These are phyloP conservation scores for Byssothecium circinans DNA, from an alignment of 2,329 filamentous ascomycete species.

Conservation along the genomic window DNA sequence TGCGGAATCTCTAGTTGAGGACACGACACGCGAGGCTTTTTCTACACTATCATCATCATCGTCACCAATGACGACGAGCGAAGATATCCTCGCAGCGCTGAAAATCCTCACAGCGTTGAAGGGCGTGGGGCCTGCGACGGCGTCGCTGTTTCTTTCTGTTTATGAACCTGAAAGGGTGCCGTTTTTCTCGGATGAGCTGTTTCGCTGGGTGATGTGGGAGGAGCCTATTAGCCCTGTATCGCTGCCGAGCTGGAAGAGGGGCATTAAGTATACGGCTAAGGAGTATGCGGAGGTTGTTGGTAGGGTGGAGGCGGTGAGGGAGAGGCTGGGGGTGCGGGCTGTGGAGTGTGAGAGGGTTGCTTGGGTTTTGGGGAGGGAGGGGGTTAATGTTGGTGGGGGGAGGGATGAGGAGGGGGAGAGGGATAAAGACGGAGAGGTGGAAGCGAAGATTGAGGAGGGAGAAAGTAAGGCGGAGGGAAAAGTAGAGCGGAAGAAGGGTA, in stretches of 20 bases:
- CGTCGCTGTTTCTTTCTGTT: constrained; percentile 70
- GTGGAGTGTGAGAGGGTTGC: constrained; percentile 71
- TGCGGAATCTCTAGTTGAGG: constrained; percentile 48
- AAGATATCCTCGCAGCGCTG: constrained; percentile 31
- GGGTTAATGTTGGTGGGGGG: constrained; percentile 23
- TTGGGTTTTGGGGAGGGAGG: constrained; percentile 63
- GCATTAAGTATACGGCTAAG: constrained; percentile 69
- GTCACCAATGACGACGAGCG: background rate
- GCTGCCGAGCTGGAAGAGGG: constrained; percentile 49
- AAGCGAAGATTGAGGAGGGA: background rate
- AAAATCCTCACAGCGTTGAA: constrained; percentile 61
- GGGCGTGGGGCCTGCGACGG: constrained; percentile 79
- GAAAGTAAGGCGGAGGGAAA: constrained; percentile 1
- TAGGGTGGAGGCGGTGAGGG: constrained; percentile 23
- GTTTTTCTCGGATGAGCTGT: constrained; percentile 82
- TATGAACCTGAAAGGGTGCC: constrained; percentile 61
- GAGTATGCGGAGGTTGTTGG: constrained; percentile 65
- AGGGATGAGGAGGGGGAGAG: background rate
- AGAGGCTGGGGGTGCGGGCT: constrained; percentile 47
- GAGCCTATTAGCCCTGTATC: constrained; percentile 43
- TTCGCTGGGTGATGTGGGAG: constrained; percentile 67
- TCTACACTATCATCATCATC: constrained; percentile 11
- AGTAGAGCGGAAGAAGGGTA: constrained; percentile 16
- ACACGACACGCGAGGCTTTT: constrained; percentile 58
- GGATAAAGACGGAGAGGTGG: constrained; percentile 1